These are phyloP conservation scores for Endoconidiophora laricicola DNA, from an alignment of 2,329 filamentous ascomycete genomes.

Conservation along the genomic window DNA sequence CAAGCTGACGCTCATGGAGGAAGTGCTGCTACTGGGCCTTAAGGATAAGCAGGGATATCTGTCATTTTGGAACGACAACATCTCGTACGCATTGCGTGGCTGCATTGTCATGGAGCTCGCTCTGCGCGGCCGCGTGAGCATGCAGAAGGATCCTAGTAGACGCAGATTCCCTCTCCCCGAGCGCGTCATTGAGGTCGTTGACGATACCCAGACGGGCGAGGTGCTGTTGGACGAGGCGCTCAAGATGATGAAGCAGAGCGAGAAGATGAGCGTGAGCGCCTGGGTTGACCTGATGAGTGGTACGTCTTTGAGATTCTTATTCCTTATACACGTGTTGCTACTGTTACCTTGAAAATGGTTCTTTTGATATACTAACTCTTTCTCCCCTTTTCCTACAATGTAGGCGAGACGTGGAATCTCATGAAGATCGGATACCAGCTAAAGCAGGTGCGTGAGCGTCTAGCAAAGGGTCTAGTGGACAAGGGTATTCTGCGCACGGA, in stretches of 20 bases:
- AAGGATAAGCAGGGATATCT: conserved; percentile 99
- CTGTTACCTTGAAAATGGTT: background rate
- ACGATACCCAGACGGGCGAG: conserved; percentile 91
- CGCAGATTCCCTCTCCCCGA: conserved; percentile 86
- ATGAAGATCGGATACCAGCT: conserved; percentile 99
- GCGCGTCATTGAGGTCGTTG: conserved; percentile 88
- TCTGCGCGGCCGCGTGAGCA: conserved; percentile 88
- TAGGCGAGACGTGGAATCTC: conserved; percentile 97
- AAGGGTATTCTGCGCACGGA: conserved; percentile 97
- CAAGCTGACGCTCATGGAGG: conserved; percentile 97
- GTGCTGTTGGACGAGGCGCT: conserved; percentile 92
- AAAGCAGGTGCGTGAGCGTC: conserved; percentile 93
- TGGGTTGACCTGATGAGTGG: conserved; percentile 99
- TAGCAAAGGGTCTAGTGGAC: conserved; percentile 94
- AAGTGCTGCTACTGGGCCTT: conserved; percentile 81
- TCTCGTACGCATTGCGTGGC: conserved; percentile 90
- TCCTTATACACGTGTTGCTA: no score
- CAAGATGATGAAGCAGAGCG: conserved; percentile 99
- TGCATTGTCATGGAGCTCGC: conserved; percentile 97
- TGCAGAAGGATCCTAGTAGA: conserved; percentile 91
- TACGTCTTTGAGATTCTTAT: conserved; percentile 21
- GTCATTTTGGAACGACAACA: conserved; percentile 99
- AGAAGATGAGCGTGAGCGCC: conserved; percentile 98
- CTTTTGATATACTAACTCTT: background rate
- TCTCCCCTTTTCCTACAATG: background rate